These are phyloP conservation scores for Solanum virginianum DNA, from an alignment of 257 asterid species.

Conservation along the genomic window DNA sequence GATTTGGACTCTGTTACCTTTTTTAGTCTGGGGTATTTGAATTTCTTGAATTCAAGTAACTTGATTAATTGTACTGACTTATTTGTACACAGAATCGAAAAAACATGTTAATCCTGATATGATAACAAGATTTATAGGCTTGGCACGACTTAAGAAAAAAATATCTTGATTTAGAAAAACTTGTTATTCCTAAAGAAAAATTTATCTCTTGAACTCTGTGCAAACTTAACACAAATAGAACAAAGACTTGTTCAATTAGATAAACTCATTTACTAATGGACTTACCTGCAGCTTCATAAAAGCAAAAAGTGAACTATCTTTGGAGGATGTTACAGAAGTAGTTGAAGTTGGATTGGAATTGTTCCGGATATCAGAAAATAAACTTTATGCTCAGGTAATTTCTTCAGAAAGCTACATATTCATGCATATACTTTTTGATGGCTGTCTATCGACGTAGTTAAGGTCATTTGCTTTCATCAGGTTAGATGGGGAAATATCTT, in stretches of 20 bases:
- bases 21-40: not conserved
- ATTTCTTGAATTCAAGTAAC: not conserved
- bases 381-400: conserved; percentile 74
- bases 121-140: not conserved
- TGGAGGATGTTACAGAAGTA: conserved; percentile 66
- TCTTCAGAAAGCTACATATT: conserved; percentile 4
- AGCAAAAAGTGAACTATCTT: conserved; percentile 76
- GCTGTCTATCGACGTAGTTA: not conserved
- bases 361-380: conserved; percentile 56
- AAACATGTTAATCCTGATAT: not conserved
- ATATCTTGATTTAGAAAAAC: not conserved
- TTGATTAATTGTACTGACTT: not conserved
- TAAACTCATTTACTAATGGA: not conserved
- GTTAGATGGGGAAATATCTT: conserved; percentile 94
- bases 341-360: conserved; percentile 64
- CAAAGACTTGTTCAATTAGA: not conserved
- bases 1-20: not conserved
- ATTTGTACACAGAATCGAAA: not conserved
- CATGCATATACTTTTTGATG: not conserved
- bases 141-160: not conserved
- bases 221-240: not conserved
- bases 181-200: not conserved
- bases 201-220: not conserved
- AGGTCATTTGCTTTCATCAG: conserved; percentile 32
- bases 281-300: conserved; percentile 51